Conservation (phyloP, 805 yeast genomes). For the Sugiyamaella mastotermitis region DNA sequence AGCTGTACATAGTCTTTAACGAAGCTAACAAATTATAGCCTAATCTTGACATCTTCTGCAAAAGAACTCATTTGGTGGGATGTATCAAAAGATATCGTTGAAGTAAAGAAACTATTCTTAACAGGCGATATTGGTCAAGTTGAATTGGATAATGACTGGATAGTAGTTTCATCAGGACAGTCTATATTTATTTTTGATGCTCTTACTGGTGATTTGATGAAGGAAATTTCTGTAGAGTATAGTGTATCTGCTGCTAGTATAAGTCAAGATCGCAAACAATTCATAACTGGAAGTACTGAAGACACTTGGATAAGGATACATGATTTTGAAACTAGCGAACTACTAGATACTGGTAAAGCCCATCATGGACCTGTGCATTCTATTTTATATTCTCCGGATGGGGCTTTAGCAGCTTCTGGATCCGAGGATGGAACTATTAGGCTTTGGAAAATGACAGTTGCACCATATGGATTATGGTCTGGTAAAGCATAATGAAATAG, state of each 20-base stretch:
- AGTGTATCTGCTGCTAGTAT: conserved; percentile 24
- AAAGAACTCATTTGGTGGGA: not conserved
- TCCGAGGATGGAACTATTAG: conserved; percentile 97
- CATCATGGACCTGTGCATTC: conserved; percentile 96
- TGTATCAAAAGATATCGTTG: not conserved
- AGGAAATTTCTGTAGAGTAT: conserved; percentile 21
- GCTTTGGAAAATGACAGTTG: conserved; percentile 67
- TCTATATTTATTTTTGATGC: conserved; percentile 19
- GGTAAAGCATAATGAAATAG: too few relatives aligned
- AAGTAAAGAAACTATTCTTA: not conserved
- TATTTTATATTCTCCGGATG: conserved; percentile 79
- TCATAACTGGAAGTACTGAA: conserved; percentile 24
- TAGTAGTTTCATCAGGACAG: conserved; percentile 23
- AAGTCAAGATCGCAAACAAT: conserved; percentile 15
- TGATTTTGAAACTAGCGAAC: conserved; percentile 62
- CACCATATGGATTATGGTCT: conserved; percentile 30
- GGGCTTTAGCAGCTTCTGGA: conserved; percentile 73
- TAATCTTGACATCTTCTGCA: not conserved
- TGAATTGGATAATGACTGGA: conserved; percentile 18
- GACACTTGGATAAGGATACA: conserved; percentile 31
- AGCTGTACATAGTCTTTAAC: too few relatives aligned
- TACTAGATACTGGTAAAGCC: conserved; percentile 83
- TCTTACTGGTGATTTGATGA: conserved; percentile 14
- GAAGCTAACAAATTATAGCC: conserved; percentile 5
- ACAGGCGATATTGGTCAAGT: conserved; percentile 19